Percentiles rank a stretch among this genome's conserved stretches.
These are phyloP conservation scores for Acorus calamus DNA, from an alignment of 106 monocot genomes.

Conservation along the genomic window DNA sequence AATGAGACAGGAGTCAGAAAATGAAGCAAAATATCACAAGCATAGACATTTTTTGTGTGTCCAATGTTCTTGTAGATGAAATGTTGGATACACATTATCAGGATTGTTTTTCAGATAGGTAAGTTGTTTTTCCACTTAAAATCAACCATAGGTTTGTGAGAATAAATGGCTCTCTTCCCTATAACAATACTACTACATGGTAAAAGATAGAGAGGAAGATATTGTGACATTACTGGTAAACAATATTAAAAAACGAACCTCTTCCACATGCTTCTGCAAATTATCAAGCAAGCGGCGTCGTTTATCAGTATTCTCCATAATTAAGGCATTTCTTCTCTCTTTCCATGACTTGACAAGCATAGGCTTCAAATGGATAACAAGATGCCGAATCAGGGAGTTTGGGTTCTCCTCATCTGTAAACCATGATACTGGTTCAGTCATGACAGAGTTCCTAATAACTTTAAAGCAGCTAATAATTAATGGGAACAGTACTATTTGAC, in stretches of 20 bases:
- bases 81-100: no score
- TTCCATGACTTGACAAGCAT: conserved; percentile 63
- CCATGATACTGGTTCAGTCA: neutral
- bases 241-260: conserved; percentile 34
- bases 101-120: no score
- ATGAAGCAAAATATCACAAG: neutral
- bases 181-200: no score
- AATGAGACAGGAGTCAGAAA: conserved; percentile 3
- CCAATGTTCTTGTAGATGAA: no score
- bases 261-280: conserved; percentile 87
- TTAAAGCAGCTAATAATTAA: no score
- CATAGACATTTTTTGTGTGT: neutral
- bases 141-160: no score
- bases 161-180: no score
- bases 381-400: conserved; percentile 28
- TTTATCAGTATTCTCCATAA: conserved; percentile 69
- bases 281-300: conserved; percentile 66
- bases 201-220: neutral
- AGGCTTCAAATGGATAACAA: conserved; percentile 70
- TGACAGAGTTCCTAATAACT: neutral
- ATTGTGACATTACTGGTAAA: neutral
- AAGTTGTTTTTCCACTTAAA: no score
- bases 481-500: neutral
- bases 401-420: conserved; percentile 57
- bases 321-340: conserved; percentile 50